These are phyloP conservation scores for Celoporthe dispersa DNA, from an alignment of 2,329 filamentous ascomycete genomes.

Conservation along the genomic window DNA sequence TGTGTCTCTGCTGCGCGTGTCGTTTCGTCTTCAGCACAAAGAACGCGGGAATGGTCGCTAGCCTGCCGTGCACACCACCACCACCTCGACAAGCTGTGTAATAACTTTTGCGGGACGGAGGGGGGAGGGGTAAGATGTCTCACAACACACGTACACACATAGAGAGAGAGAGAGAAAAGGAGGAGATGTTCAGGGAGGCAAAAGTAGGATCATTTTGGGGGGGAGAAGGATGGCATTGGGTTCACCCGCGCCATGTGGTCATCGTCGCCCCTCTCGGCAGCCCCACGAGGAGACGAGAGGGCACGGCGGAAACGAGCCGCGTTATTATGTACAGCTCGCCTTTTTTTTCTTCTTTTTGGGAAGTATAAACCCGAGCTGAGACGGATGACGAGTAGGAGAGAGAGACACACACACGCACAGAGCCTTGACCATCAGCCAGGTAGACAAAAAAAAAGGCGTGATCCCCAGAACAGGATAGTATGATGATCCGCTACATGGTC, in stretches of 20 bases:
- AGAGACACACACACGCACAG: not conserved
- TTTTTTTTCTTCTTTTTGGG: too few species aligned
- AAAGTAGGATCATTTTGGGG: not conserved
- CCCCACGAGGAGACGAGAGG: not conserved
- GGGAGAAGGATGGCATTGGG: too few species aligned
- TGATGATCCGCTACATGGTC: constrained; percentile 6
- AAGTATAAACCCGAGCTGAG: not conserved
- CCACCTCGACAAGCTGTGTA: not conserved
- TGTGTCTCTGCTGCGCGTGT: not conserved
- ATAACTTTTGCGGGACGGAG: not conserved
- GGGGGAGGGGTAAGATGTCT: not conserved
- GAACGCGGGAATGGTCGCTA: not conserved
- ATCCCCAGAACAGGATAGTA: constrained; percentile 2
- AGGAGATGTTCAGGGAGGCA: not conserved
- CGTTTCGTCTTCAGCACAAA: constrained; percentile 6
- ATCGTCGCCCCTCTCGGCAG: not conserved
- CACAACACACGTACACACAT: not conserved
- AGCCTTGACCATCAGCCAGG: not conserved
- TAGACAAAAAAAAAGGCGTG: not conserved
- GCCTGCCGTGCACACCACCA: constrained; percentile 2
- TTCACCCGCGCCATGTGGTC: not conserved
- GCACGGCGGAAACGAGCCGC: not conserved
- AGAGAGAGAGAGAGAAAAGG: not conserved
- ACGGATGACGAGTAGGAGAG: not conserved
- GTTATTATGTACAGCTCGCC: not conserved